Conservation (phyloP, 106 monocot genomes). For the Dendrobium huoshanense region DNA sequence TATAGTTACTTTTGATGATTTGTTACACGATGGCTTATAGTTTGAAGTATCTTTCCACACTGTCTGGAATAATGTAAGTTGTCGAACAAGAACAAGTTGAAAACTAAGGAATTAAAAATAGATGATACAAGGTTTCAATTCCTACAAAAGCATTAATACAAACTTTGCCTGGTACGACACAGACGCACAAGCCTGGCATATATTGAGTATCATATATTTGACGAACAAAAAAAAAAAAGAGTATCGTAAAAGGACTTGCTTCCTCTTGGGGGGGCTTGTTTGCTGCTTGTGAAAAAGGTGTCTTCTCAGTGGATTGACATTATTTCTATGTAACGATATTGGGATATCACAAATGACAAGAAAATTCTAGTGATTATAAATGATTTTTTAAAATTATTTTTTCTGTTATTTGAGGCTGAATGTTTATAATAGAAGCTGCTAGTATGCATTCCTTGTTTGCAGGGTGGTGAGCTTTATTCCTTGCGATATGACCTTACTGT, state of each 20-base stretch:
- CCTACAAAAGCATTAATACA: not conserved
- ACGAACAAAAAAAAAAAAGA: too few species aligned
- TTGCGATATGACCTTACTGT: constrained; percentile 92
- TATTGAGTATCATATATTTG: too few species aligned
- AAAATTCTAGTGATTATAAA: not conserved
- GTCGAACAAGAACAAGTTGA: too few species aligned
- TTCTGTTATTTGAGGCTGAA: not conserved
- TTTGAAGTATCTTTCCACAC: not conserved
- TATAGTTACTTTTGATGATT: not conserved
- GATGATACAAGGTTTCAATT: not conserved
- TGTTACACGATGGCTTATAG: not conserved
- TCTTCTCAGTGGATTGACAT: not conserved
- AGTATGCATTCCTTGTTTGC: constrained; percentile 7
- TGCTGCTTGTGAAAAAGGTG: too few species aligned
- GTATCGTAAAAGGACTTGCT: not conserved
- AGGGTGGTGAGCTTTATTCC: constrained; percentile 98
- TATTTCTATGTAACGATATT: not conserved
- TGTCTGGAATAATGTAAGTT: too few species aligned
- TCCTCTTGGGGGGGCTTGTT: too few species aligned
- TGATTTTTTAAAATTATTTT: not conserved
- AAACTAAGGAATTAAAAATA: not conserved
- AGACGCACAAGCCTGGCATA: not conserved
- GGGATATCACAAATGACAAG: not conserved
- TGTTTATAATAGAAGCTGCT: not conserved
- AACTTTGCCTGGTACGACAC: not conserved